phyloP scores from a whole-genome alignment of 257 asterid species.

The Solanum ossicruentum region DNA sequence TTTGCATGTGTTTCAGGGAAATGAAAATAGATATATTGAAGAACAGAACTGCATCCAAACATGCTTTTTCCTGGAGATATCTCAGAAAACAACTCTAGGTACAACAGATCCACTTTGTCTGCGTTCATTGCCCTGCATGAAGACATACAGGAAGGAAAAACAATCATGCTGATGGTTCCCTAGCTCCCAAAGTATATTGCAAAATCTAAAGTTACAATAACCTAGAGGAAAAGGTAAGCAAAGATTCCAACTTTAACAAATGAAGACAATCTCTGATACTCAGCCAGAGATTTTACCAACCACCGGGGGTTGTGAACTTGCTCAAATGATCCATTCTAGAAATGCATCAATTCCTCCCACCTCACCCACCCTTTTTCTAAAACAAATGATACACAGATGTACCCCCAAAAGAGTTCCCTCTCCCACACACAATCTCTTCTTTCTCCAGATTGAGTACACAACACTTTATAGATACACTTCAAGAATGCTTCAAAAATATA shows the following conservation, averaged over 20 bases:
- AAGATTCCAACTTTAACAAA: neutral
- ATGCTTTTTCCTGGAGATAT: neutral
- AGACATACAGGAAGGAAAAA: neutral
- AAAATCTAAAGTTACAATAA: neutral
- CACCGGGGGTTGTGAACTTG: neutral
- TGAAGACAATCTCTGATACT: neutral
- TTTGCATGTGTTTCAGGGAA: neutral
- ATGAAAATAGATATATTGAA: neutral
- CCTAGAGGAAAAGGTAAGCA: neutral
- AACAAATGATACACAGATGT: neutral
- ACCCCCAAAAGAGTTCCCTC: neutral
- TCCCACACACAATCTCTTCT: neutral
- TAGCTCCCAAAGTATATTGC: neutral
- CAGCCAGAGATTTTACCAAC: neutral
- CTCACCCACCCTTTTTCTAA: neutral
- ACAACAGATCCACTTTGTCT: neutral
- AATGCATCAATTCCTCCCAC: neutral
- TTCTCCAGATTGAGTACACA: neutral
- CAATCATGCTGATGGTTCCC: neutral
- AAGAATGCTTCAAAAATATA: neutral
- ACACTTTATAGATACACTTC: neutral
- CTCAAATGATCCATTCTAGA: neutral
- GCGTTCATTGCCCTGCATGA: neutral
- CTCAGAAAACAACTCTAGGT: neutral
- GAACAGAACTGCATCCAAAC: neutral